Evolutionary conservation across 2,329 filamentous ascomycete genomes (phyloP), one percentile per base, ranked within the genome.

Genomic region (Davidsoniella australis): DNA sequence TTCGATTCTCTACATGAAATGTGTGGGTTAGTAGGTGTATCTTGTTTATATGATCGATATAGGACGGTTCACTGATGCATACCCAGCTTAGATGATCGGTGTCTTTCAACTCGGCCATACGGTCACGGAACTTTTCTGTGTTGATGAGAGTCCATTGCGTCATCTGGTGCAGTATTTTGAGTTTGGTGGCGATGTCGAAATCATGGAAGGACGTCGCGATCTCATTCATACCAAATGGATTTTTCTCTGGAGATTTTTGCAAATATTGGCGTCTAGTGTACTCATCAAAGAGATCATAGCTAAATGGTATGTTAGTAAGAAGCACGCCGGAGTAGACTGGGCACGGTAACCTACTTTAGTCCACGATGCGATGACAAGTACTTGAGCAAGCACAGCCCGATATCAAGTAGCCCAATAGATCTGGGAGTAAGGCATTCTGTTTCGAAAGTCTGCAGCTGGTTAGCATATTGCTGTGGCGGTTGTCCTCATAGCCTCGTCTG

Each of bases 321-420:
- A 38, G 29, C 8, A 33, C 12, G 12, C 12, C 5, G 17, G 12
- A 10, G 37, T 33, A 23, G 7, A 38, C 12, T 9, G 24, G 42
- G 38, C 20, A 51, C 20, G 45, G 33, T 40, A 54, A 72, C 84
- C 56, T 75, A 94, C 87, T 82, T 93, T 44, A 96, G 70, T 55
- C 88, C 88, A 55, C 88, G 82, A 68, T 95, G 87, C 53, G 88
- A 94, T 29, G 91, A 95, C 45, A 95, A 80, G 61, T 83, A 87
- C 72, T 95, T 95, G 53, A 96, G 76, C 17, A 96, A 71, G 49
- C 83, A 78, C 42, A 98, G 73, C 36, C 86, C 89, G 57, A 96
- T 85, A 50, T 89, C 78, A 53, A 82, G 69, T 16, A 98, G 71
- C 55, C 80, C 74, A 41, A 77, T 73, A 1, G 88, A 93, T 29